A percentile compares a stretch with the other conserved stretches of the same genome.
Evolutionary conservation across 345 rosid species (phyloP).

Genomic region (Bruguiera parviflora): DNA sequence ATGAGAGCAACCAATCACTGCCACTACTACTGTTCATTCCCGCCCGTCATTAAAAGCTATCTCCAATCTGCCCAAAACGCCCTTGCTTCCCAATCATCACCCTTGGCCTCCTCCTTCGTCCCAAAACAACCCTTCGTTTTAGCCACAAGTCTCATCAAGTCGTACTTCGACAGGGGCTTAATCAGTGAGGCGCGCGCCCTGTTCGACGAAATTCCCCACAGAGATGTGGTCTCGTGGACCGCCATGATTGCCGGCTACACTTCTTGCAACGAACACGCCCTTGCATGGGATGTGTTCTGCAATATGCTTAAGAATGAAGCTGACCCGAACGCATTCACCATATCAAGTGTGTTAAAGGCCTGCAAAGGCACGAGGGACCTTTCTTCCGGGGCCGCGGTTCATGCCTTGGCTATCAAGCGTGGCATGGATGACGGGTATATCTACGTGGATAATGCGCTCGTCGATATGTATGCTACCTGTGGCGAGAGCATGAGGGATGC

Average conservation of each 20-base stretch:
- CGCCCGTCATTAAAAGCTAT: slow-evolving; percentile 38
- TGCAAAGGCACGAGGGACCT: slow-evolving; percentile 60
- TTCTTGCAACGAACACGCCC: slow-evolving; percentile 35
- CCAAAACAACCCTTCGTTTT: slow-evolving; percentile 55
- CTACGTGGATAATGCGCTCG: slow-evolving; percentile 63
- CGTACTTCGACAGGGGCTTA: slow-evolving; percentile 44
- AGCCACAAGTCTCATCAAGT: slow-evolving; percentile 60
- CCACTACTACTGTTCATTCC: slow-evolving; percentile 30
- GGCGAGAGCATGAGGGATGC: slow-evolving; percentile 57
- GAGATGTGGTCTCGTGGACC: slow-evolving; percentile 80
- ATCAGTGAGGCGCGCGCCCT: slow-evolving; percentile 42
- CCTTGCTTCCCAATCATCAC: background rate
- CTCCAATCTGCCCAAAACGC: slow-evolving; percentile 36
- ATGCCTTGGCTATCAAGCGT: slow-evolving; percentile 56
- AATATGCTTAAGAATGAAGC: slow-evolving; percentile 49
- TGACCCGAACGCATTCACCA: slow-evolving; percentile 57
- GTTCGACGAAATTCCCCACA: slow-evolving; percentile 67
- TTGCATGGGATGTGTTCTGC: slow-evolving; percentile 59
- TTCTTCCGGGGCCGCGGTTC: slow-evolving; percentile 53
- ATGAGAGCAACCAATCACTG: slow-evolving; percentile 27
- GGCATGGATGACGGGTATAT: slow-evolving; percentile 52
- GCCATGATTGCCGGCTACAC: slow-evolving; percentile 58
- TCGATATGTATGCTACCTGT: slow-evolving; percentile 75
- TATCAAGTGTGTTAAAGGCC: slow-evolving; percentile 69
- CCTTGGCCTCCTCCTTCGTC: slow-evolving; percentile 9